Evolutionary conservation across 176 grass and related monocot genomes (phyloP).

Genomic region (Carex littledalei): DNA sequence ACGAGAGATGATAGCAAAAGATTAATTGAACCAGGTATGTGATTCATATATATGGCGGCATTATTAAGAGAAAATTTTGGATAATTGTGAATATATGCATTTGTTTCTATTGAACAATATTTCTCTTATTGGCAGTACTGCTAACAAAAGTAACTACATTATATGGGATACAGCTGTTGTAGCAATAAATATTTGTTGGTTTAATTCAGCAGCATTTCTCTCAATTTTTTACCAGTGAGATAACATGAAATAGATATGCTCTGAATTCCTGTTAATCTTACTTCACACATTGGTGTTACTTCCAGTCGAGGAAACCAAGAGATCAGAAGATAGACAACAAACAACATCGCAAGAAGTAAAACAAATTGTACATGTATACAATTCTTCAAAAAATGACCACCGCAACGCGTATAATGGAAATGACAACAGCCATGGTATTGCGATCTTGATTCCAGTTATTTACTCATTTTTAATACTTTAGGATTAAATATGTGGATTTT

Average conservation of each 20-base stretch:
- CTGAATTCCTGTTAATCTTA: background rate
- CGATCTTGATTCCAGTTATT: background rate
- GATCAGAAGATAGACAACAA: slow-evolving; percentile 14
- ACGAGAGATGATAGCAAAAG: background rate
- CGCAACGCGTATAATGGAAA: background rate
- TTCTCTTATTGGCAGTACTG: background rate
- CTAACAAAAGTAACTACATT: background rate
- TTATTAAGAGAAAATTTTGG: background rate
- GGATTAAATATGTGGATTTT: background rate
- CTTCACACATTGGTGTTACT: background rate
- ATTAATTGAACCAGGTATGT: slow-evolving; percentile 15
- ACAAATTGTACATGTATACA: background rate
- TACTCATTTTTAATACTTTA: background rate
- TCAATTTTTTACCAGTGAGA: background rate
- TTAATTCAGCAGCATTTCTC: background rate
- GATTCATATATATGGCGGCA: background rate
- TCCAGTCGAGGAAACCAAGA: slow-evolving; percentile 6
- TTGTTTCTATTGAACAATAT: background rate
- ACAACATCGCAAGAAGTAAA: slow-evolving; percentile 10
- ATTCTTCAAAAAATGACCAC: background rate
- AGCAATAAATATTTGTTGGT: background rate
- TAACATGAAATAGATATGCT: background rate
- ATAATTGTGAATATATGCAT: background rate
- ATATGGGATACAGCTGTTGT: background rate
- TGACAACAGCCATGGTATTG: background rate